These are phyloP conservation scores for Arxiozyma slooffiae DNA, from an alignment of 1,139 yeast genomes.

Conservation along the genomic window DNA sequence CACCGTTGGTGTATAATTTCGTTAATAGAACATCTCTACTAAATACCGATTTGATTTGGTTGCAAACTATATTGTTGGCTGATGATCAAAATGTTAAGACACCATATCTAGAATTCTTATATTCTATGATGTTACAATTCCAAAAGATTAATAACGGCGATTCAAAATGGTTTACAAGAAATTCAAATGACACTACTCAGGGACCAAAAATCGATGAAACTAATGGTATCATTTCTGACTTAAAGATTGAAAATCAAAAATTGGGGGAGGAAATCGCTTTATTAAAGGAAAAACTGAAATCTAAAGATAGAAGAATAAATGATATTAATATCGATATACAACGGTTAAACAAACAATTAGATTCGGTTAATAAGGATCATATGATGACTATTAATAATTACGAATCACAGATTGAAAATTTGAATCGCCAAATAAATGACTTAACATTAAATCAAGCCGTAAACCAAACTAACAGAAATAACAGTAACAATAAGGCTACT, in stretches of 20 bases:
- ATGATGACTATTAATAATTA: constrained; percentile 3
- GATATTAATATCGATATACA: neutral
- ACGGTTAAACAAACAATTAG: constrained; percentile 1
- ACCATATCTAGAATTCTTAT: constrained; percentile 80
- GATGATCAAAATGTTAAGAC: constrained; percentile 80
- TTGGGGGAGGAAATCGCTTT: neutral
- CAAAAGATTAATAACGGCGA: constrained; percentile 41
- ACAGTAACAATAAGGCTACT: neutral
- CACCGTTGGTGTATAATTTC: constrained; percentile 25
- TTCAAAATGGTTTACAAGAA: constrained; percentile 34
- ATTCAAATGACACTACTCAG: neutral
- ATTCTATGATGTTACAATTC: constrained; percentile 67
- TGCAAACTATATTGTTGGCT: constrained; percentile 79
- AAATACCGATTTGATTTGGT: constrained; percentile 60
- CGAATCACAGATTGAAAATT: neutral
- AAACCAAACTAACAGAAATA: neutral
- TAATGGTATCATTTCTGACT: neutral
- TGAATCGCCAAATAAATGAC: constrained; percentile 1
- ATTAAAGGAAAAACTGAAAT: neutral
- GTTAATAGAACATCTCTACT: constrained; percentile 28
- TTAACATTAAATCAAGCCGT: neutral
- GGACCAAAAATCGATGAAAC: neutral
- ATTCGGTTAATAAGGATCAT: constrained; percentile 4
- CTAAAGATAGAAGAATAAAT: neutral
- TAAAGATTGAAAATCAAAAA: neutral